Evolutionary conservation across 2,329 filamentous ascomycete species (phyloP), one percentile per base, ranked within the genome.

Genomic region (Cyclaneusma minus): DNA sequence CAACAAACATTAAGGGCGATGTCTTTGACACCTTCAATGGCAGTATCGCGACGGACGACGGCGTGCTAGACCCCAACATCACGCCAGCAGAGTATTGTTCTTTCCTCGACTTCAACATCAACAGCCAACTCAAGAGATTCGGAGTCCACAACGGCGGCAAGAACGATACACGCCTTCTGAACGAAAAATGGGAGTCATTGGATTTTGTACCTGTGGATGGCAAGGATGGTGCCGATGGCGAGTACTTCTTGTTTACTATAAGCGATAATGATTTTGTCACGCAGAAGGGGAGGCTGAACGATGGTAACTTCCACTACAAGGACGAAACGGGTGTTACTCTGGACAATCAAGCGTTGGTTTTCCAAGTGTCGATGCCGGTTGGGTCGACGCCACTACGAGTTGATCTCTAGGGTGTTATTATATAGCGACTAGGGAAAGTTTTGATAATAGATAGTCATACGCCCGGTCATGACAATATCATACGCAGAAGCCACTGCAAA

Each of bases 261-360:
- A 76, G 65, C 30, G 77, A 82, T 40, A 79, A 83, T 42, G 76
- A 83, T 45, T 81, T 81, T 38, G 70, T 82, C 30, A 81, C 75
- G 1, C 73, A 81, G 45, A 56, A 81, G 45, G 62, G 64, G 1
- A 59, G 55, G 32, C 52, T 70, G 43, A 62, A 75, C 30, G 55
- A 51, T 29, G 70, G 68, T 4, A 47, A 52, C 28, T 58, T 64
- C 28, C 41, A 43, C 9, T 76, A 70, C 37, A 47, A 48, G 4
- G 70, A 76, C 43, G 51, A 39, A 2, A 62, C 58, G 19, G 68
- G 68, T 0, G 68, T 52, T 36, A 56, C 60, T 33, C 35, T 75
- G 21, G 59, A 70, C 36, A 71, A 57, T 25, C 70, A 76, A 47
- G 62, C 58, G 5, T 44, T 75, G 38, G 63, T 70, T 3, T 75